phyloP scores from a whole-genome alignment of 2,329 filamentous ascomycete species.

The Fusarium sp. region DNA sequence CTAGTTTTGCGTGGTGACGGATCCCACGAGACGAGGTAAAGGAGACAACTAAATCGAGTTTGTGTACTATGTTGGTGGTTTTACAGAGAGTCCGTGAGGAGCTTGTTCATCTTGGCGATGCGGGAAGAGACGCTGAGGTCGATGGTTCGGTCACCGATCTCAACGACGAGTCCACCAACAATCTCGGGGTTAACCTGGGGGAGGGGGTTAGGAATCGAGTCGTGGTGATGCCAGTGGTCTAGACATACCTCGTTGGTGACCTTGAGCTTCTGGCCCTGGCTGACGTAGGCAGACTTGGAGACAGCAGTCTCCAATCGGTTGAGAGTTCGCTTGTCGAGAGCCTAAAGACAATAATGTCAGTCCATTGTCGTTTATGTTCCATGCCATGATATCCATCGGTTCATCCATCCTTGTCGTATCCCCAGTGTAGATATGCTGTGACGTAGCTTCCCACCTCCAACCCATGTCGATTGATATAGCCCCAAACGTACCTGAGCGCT shows the following conservation, averaged over 20 bases:
- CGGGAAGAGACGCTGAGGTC: conserved; percentile 95
- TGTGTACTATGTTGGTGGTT: conserved; percentile 49
- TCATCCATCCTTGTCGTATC: conserved; percentile 2
- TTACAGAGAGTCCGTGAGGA: conserved; percentile 96
- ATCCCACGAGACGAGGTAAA: conserved; percentile 35
- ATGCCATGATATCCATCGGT: not conserved
- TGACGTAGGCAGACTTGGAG: conserved; percentile 87
- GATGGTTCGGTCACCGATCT: conserved; percentile 97
- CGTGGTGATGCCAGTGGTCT: not conserved
- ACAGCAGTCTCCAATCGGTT: conserved; percentile 87
- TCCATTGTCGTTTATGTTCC: not conserved
- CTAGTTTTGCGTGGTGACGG: conserved; percentile 11
- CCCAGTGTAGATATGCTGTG: not conserved
- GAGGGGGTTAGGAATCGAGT: conserved; percentile 20
- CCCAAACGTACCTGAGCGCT: conserved; percentile 78
- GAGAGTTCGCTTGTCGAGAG: conserved; percentile 88
- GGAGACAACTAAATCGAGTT: conserved; percentile 41
- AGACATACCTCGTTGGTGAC: conserved; percentile 82
- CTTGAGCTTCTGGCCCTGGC: conserved; percentile 97
- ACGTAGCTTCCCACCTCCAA: conserved; percentile 19
- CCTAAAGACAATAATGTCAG: conserved; percentile 56
- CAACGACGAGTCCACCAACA: conserved; percentile 90
- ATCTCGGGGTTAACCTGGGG: conserved; percentile 90
- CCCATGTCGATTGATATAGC: conserved; percentile 2
- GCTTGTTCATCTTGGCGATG: conserved; percentile 99